Percentiles rank a stretch among this genome's conserved stretches.
Evolutionary conservation across 2,329 filamentous ascomycete genomes (phyloP).

Genomic region (Exophiala viscosa): DNA sequence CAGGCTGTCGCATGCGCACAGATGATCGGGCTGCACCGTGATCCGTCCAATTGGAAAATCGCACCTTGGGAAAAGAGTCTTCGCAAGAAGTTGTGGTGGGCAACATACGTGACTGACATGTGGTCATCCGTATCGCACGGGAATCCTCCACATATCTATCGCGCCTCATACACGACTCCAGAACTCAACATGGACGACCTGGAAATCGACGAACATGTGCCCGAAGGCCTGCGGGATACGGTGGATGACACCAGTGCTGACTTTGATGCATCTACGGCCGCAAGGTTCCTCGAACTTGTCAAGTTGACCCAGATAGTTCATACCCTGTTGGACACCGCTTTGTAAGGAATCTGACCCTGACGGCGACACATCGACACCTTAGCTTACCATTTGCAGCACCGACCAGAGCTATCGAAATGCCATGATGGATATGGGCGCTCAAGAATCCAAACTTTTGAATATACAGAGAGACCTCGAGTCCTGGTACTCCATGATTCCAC

Average conservation of each 20-base stretch:
- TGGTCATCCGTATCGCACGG: slow-evolving; percentile 49
- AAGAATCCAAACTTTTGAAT: slow-evolving; percentile 15
- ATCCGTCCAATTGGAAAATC: slow-evolving; percentile 43
- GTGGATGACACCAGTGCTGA: slow-evolving; percentile 34
- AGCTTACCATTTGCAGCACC: slow-evolving; percentile 7
- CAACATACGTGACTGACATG: slow-evolving; percentile 40
- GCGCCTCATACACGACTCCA: slow-evolving; percentile 41
- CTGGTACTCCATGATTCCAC: slow-evolving; percentile 25
- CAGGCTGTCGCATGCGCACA: slow-evolving; percentile 46
- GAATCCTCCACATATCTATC: slow-evolving; percentile 45
- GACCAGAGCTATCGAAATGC: slow-evolving; percentile 12
- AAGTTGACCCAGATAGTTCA: slow-evolving; percentile 21
- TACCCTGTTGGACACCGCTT: slow-evolving; percentile 18
- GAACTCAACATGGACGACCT: slow-evolving; percentile 43
- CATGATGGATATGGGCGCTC: slow-evolving; percentile 5
- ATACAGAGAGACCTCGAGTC: slow-evolving; percentile 21
- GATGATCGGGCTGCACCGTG: slow-evolving; percentile 47
- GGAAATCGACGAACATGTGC: slow-evolving; percentile 43
- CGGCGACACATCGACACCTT: not conserved
- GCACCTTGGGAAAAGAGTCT: slow-evolving; percentile 39
- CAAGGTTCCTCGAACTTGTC: slow-evolving; percentile 36
- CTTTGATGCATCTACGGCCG: slow-evolving; percentile 37
- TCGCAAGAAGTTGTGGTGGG: slow-evolving; percentile 48
- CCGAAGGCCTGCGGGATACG: slow-evolving; percentile 33
- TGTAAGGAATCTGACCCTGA: slow-evolving; percentile 8